phyloP scores from a whole-genome alignment of 768 basidiomycete genomes.

The Hypholoma fasciculare region DNA sequence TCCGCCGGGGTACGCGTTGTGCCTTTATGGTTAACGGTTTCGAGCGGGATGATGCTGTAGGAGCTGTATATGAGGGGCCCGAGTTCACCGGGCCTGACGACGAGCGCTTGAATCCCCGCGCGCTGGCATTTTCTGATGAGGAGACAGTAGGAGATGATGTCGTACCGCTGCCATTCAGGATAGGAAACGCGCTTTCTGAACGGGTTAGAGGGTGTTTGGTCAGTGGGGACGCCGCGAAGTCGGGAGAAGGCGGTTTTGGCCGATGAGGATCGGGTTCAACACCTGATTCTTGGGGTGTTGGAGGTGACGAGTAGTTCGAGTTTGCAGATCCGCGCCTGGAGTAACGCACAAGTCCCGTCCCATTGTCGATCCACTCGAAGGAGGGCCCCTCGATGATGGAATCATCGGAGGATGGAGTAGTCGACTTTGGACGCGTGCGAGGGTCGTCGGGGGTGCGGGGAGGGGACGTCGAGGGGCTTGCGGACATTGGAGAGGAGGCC shows the following conservation, averaged over 20 bases:
- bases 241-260: conserved; percentile 33
- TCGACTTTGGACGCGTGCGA: conserved; percentile 22
- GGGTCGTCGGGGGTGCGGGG: conserved; percentile 39
- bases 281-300: conserved; percentile 43
- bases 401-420: conserved; percentile 49
- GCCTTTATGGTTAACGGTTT: conserved; percentile 19
- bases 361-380: conserved; percentile 62
- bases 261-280: conserved; percentile 37
- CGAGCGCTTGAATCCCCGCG: conserved; percentile 66
- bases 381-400: conserved; percentile 64
- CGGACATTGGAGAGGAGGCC: conserved; percentile 26
- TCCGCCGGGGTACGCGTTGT: conserved; percentile 37
- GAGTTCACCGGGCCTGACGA: conserved; percentile 58
- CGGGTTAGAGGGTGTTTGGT: conserved; percentile 58
- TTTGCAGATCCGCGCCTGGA: conserved; percentile 52
- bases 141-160: conserved; percentile 28
- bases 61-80: conserved; percentile 30
- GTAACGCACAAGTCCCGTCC: conserved; percentile 56
- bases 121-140: conserved; percentile 28
- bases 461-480: conserved; percentile 34
- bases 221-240: conserved; percentile 35
- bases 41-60: conserved; percentile 30
- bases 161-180: conserved; percentile 32
- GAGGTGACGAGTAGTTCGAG: conserved; percentile 44
- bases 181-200: conserved; percentile 64